Percentiles rank a stretch among this genome's conserved stretches.
Conservation (phyloP, 2,329 filamentous ascomycete genomes). For the Mollisia scopiformis region DNA sequence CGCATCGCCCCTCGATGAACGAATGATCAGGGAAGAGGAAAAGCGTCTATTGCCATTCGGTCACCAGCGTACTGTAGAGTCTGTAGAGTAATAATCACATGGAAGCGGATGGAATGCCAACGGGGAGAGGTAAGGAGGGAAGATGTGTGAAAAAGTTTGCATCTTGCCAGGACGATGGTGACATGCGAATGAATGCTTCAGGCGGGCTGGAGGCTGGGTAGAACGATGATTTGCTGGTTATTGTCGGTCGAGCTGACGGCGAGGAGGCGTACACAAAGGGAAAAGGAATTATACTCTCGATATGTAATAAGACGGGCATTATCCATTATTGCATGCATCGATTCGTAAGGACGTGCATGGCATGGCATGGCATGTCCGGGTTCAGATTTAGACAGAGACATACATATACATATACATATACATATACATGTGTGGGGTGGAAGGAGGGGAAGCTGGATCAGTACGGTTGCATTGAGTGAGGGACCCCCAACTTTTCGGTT, state of each 20-base stretch:
- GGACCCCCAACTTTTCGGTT: no score
- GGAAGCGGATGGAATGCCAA: not conserved
- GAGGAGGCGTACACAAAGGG: not conserved
- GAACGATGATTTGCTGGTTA: not conserved
- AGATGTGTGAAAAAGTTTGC: not conserved
- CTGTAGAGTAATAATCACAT: conserved; percentile 1
- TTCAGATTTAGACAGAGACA: no score
- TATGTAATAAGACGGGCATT: not conserved
- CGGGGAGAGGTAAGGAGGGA: not conserved
- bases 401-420: no score
- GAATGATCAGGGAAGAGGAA: not conserved
- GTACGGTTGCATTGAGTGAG: no score
- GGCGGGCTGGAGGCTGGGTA: not conserved
- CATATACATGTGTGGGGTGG: not conserved
- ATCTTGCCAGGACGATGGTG: not conserved
- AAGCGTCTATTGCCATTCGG: not conserved
- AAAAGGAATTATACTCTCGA: not conserved
- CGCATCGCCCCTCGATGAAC: no score
- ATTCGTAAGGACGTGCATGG: not conserved
- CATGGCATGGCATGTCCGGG: no score
- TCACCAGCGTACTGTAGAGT: no score
- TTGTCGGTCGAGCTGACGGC: not conserved
- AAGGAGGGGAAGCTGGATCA: no score
- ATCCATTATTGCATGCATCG: not conserved
- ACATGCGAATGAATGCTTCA: not conserved